A percentile compares a stretch with the other conserved stretches of the same genome.
Evolutionary conservation across 2,329 filamentous ascomycete species (phyloP).

Genomic region (Helminthosporium solani): DNA sequence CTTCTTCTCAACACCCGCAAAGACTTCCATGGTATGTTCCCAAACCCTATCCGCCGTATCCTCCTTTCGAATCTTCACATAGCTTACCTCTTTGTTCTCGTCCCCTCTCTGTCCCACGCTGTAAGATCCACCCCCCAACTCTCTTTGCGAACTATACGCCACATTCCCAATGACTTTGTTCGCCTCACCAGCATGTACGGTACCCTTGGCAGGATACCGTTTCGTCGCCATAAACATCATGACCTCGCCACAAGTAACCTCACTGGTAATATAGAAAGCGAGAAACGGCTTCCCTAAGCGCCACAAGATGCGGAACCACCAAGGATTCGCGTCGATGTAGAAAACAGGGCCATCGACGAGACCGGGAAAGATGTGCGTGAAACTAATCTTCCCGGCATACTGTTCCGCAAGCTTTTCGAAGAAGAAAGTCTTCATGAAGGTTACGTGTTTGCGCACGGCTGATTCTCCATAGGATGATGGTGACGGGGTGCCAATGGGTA

Average conservation of each 20-base stretch:
- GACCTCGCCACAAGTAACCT: constrained; percentile 33
- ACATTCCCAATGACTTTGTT: not conserved
- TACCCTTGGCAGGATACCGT: constrained; percentile 17
- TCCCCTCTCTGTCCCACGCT: constrained; percentile 16
- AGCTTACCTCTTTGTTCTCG: constrained; percentile 19
- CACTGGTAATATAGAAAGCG: constrained; percentile 21
- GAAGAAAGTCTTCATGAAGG: constrained; percentile 37
- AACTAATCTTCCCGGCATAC: constrained; percentile 25
- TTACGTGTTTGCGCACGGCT: constrained; percentile 28
- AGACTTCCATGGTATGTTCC: not conserved
- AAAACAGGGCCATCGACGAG: constrained; percentile 36
- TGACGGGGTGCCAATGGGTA: constrained; percentile 30
- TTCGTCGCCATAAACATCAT: constrained; percentile 25
- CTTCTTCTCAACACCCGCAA: constrained; percentile 2
- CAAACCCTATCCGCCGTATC: constrained; percentile 1
- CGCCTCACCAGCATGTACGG: not conserved
- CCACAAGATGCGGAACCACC: constrained; percentile 34
- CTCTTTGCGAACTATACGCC: constrained; percentile 6
- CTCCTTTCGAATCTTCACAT: constrained; percentile 6
- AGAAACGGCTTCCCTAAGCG: constrained; percentile 23
- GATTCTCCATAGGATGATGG: constrained; percentile 26
- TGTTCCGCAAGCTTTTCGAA: constrained; percentile 31
- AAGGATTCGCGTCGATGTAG: constrained; percentile 22
- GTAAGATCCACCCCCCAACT: constrained; percentile 4
- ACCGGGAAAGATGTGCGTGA: constrained; percentile 37